phyloP scores from a whole-genome alignment of 2,329 filamentous ascomycete species.

The Colletotrichum eremochloae region DNA sequence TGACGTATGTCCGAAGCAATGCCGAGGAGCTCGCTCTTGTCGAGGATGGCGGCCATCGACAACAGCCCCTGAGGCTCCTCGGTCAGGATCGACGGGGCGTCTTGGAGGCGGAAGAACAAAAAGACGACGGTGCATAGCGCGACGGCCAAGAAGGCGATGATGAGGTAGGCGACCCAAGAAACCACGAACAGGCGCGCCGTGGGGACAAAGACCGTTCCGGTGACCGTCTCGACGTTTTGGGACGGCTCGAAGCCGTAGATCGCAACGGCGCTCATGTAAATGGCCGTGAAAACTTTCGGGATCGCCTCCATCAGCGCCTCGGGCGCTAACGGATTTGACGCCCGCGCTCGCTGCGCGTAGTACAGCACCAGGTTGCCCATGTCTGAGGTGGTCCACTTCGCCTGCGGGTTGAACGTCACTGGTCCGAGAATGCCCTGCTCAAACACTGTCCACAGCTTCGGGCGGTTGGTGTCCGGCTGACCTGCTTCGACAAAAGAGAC shows the following conservation, averaged over 20 bases:
- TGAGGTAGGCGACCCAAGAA: slow-evolving; percentile 8
- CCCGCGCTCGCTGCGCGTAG: neutral
- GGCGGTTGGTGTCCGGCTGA: neutral
- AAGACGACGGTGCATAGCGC: neutral
- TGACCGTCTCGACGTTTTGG: neutral
- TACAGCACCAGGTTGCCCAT: slow-evolving; percentile 18
- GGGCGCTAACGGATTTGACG: neutral
- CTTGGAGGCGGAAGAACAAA: slow-evolving; percentile 2
- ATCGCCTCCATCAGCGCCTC: slow-evolving; percentile 1
- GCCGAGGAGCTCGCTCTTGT: neutral
- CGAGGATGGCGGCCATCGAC: slow-evolving; percentile 14
- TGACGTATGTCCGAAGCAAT: neutral
- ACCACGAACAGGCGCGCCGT: slow-evolving; percentile 19
- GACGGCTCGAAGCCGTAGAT: neutral
- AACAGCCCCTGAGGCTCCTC: slow-evolving; percentile 21
- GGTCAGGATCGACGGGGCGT: neutral
- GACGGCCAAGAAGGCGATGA: neutral
- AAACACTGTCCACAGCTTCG: slow-evolving; percentile 18
- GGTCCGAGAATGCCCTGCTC: slow-evolving; percentile 15
- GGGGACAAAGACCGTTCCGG: slow-evolving; percentile 1
- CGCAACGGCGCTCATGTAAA: slow-evolving; percentile 11
- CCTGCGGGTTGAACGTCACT: slow-evolving; percentile 3
- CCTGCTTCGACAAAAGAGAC: neutral
- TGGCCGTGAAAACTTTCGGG: slow-evolving; percentile 4
- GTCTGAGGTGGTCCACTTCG: slow-evolving; percentile 17